A percentile compares a stretch with the other conserved stretches of the same genome.
Evolutionary conservation across 164 flowering plant genomes (phyloP).

Genomic region (Tetracentron sinense): DNA sequence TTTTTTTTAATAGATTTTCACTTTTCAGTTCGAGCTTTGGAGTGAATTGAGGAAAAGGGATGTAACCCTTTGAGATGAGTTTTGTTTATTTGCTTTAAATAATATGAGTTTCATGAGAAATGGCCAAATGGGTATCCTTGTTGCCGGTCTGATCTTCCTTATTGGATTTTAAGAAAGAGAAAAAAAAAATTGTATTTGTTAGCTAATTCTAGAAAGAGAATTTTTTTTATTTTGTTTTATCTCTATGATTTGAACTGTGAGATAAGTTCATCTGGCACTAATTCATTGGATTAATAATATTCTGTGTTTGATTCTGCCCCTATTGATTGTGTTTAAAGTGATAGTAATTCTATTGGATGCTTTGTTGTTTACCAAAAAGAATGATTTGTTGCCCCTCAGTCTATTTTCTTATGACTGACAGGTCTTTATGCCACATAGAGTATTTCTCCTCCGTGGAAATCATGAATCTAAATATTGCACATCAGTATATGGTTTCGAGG

Average conservation of each 20-base stretch:
- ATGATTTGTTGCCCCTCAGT: not conserved
- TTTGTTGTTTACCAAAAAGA: not conserved
- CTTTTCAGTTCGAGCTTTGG: not conserved
- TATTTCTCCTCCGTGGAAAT: slow-evolving; percentile 89
- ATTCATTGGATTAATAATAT: no score
- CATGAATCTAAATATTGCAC: slow-evolving; percentile 98
- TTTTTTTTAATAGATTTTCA: not conserved
- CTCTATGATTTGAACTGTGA: not conserved
- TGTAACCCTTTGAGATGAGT: not conserved
- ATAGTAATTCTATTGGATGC: not conserved
- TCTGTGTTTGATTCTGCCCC: no score
- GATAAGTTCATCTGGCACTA: no score
- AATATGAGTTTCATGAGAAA: not conserved
- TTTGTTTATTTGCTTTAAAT: not conserved
- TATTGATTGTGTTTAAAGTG: no score
- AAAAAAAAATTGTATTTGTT: no score
- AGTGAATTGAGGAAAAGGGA: not conserved
- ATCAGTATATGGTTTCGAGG: slow-evolving; percentile 95
- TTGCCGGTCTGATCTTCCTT: not conserved
- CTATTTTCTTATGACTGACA: slow-evolving; percentile 14
- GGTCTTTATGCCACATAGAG: slow-evolving; percentile 80
- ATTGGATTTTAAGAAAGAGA: not conserved
- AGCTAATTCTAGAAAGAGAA: no score
- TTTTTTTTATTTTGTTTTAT: not conserved
- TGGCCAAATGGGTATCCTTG: not conserved